Evolutionary conservation across 2,329 filamentous ascomycete genomes (phyloP).

Genomic region (Apiospora sp.): DNA sequence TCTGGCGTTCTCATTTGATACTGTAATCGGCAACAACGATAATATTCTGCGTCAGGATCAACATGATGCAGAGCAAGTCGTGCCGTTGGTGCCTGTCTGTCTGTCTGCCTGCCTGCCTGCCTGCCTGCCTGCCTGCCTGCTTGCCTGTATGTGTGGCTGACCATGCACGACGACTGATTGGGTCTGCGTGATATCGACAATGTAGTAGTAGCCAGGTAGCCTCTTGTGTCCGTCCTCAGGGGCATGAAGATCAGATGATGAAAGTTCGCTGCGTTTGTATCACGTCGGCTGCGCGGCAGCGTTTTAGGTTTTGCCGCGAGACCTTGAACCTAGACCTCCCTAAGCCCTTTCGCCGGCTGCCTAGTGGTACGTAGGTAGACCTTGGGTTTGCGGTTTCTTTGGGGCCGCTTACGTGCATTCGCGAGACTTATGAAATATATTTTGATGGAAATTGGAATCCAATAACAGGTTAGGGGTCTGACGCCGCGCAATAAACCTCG

Average conservation of each 20-base stretch:
- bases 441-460: background rate
- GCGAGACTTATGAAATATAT: background rate
- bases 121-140: background rate
- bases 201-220: background rate
- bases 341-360: background rate
- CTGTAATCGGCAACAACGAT: background rate
- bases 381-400: background rate
- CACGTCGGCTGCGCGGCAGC: constrained; percentile 6
- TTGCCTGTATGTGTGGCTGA: background rate
- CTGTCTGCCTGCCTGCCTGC: no score
- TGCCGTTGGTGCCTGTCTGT: background rate
- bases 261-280: background rate
- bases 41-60: constrained; percentile 11
- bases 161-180: background rate
- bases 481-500: background rate
- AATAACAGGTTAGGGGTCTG: background rate
- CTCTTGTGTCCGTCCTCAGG: background rate
- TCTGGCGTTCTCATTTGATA: background rate
- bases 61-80: background rate
- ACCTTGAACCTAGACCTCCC: constrained; percentile 11
- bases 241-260: constrained; percentile 5
- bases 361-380: background rate
- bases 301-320: constrained; percentile 21
- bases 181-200: background rate
- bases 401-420: constrained; percentile 1